These are phyloP conservation scores for Psilocybe tampanensis DNA, from an alignment of 768 basidiomycete species.

Conservation along the genomic window DNA sequence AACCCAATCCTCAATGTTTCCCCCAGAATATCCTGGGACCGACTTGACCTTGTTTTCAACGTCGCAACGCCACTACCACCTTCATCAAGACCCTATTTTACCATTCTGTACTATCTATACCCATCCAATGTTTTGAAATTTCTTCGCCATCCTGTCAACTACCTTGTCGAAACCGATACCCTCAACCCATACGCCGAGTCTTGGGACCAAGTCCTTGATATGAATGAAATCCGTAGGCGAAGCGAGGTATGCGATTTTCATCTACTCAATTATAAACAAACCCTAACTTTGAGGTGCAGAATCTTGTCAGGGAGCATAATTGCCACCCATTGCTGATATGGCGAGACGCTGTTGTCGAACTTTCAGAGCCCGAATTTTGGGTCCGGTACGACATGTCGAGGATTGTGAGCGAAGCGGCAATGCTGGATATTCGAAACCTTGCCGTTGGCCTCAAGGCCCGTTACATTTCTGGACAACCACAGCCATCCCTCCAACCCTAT, in stretches of 20 bases:
- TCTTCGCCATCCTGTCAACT: slow-evolving; percentile 65
- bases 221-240: slow-evolving; percentile 68
- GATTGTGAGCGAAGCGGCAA: slow-evolving; percentile 67
- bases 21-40: slow-evolving; percentile 68
- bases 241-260: slow-evolving; percentile 62
- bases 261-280: background rate
- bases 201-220: slow-evolving; percentile 74
- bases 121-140: slow-evolving; percentile 88
- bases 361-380: slow-evolving; percentile 70
- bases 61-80: slow-evolving; percentile 56
- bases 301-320: slow-evolving; percentile 67
- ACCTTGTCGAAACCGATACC: slow-evolving; percentile 53
- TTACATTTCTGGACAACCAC: slow-evolving; percentile 17
- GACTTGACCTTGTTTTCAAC: slow-evolving; percentile 63
- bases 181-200: slow-evolving; percentile 64
- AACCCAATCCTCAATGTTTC: slow-evolving; percentile 44
- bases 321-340: slow-evolving; percentile 76
- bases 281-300: slow-evolving; percentile 36
- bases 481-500: slow-evolving; percentile 1
- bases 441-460: slow-evolving; percentile 49
- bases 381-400: slow-evolving; percentile 58
- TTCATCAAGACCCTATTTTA: slow-evolving; percentile 69
- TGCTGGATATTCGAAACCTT: slow-evolving; percentile 65
- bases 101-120: slow-evolving; percentile 85
- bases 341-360: slow-evolving; percentile 64